Conservation (phyloP, 192 early-diverging fungal genomes). For the Diversispora eburnea region DNA sequence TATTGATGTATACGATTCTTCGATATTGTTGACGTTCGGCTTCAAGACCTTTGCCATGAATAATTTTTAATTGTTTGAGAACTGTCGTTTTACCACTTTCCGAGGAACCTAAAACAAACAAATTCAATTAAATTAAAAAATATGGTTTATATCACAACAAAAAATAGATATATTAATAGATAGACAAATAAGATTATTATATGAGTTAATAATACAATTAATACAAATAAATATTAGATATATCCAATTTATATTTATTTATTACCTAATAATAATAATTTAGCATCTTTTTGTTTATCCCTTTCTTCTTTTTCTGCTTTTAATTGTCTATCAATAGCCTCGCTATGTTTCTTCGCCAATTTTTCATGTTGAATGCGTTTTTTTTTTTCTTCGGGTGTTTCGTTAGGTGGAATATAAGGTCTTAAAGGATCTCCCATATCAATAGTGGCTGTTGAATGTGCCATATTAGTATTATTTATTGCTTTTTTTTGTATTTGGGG, state of each 20-base stretch:
- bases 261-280: constrained; percentile 42
- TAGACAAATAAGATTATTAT: too few relatives aligned
- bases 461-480: too few relatives aligned
- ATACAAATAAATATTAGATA: too few relatives aligned
- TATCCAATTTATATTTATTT: too few relatives aligned
- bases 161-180: background rate
- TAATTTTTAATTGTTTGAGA: constrained; percentile 39
- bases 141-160: background rate
- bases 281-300: constrained; percentile 35
- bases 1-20: constrained; percentile 40
- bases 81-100: constrained; percentile 65
- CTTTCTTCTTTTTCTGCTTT: constrained; percentile 42
- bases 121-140: background rate
- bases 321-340: constrained; percentile 50
- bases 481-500: too few relatives aligned
- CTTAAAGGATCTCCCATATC: constrained; percentile 20
- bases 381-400: constrained; percentile 18
- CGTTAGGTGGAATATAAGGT: constrained; percentile 14
- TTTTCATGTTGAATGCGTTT: constrained; percentile 29
- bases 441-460: background rate
- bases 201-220: too few relatives aligned
- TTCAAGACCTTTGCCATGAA: constrained; percentile 39
- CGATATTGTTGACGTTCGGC: constrained; percentile 41
- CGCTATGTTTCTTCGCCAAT: constrained; percentile 43
- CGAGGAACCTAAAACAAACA: constrained; percentile 45